Conservation (phyloP, 441 rosid genomes). For the Populus trichocarpa region DNA sequence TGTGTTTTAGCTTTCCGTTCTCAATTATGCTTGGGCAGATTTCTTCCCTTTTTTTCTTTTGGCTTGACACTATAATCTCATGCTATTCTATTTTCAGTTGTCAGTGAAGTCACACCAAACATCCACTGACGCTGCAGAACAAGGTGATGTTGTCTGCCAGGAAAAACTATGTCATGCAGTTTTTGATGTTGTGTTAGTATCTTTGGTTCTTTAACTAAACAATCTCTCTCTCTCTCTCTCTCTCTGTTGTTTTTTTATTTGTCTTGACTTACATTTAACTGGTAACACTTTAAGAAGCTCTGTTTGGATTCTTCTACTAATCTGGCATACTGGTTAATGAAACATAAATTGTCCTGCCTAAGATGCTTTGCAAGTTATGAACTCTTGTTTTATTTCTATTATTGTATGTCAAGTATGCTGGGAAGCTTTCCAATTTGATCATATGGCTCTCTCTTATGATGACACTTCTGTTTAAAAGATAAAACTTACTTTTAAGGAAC, state of each 20-base stretch:
- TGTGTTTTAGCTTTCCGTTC: slow-evolving; percentile 19
- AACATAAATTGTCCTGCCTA: background rate
- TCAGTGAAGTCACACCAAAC: slow-evolving; percentile 61
- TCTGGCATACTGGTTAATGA: background rate
- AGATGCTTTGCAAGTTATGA: background rate
- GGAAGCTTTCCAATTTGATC: background rate
- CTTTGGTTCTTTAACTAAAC: slow-evolving; percentile 33
- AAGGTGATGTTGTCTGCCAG: slow-evolving; percentile 79
- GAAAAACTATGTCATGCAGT: slow-evolving; percentile 50
- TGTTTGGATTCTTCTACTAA: background rate
- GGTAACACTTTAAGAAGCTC: background rate
- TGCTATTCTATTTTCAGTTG: slow-evolving; percentile 52
- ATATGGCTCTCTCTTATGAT: too few species aligned
- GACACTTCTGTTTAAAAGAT: background rate
- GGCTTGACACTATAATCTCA: slow-evolving; percentile 21
- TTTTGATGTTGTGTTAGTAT: slow-evolving; percentile 50
- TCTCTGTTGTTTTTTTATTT: background rate
- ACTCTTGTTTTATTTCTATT: too few species aligned
- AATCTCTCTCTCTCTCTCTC: background rate
- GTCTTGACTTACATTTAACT: too few species aligned
- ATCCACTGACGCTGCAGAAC: slow-evolving; percentile 76
- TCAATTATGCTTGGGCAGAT: slow-evolving; percentile 9
- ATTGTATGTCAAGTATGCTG: background rate
- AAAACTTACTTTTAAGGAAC: background rate
- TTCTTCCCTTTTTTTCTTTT: slow-evolving; percentile 7